Evolutionary conservation across 2,329 filamentous ascomycete species (phyloP).

Genomic region (Colletotrichum melonis): DNA sequence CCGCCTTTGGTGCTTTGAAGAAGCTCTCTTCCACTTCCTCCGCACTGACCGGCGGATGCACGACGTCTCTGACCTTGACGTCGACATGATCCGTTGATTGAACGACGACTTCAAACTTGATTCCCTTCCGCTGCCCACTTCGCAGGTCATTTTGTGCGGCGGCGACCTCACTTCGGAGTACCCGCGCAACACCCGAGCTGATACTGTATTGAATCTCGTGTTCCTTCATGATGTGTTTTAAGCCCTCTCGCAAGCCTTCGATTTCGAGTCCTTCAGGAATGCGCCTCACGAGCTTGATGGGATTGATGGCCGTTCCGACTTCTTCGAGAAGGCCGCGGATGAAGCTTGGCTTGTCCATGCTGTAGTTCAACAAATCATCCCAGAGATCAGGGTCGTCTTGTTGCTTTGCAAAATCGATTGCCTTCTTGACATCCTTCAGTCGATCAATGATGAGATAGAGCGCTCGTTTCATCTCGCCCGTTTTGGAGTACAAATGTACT

Average conservation of each 20-base stretch:
- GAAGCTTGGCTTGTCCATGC: slow-evolving; percentile 97
- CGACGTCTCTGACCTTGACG: slow-evolving; percentile 53
- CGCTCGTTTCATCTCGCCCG: slow-evolving; percentile 91
- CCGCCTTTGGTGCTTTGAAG: slow-evolving; percentile 25
- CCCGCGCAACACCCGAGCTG: slow-evolving; percentile 86
- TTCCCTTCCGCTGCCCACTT: slow-evolving; percentile 82
- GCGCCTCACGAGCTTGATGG: slow-evolving; percentile 86
- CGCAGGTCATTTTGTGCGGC: slow-evolving; percentile 84
- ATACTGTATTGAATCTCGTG: slow-evolving; percentile 97
- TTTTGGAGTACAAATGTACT: slow-evolving; percentile 96
- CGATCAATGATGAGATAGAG: slow-evolving; percentile 93
- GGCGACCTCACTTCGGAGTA: slow-evolving; percentile 88
- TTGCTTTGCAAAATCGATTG: slow-evolving; percentile 93
- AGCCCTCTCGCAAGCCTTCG: slow-evolving; percentile 86
- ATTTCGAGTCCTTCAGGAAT: slow-evolving; percentile 96
- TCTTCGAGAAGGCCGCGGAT: slow-evolving; percentile 93
- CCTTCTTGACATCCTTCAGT: slow-evolving; percentile 90
- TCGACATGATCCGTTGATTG: slow-evolving; percentile 57
- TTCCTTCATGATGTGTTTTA: slow-evolving; percentile 92
- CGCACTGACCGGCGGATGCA: slow-evolving; percentile 30
- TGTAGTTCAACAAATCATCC: slow-evolving; percentile 94
- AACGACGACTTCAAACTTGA: slow-evolving; percentile 84
- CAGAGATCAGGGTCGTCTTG: slow-evolving; percentile 93
- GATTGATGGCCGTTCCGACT: slow-evolving; percentile 93
- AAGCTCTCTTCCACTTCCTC: slow-evolving; percentile 37